Conservation (phyloP, 768 basidiomycete genomes). For the Boletus bicolor region DNA sequence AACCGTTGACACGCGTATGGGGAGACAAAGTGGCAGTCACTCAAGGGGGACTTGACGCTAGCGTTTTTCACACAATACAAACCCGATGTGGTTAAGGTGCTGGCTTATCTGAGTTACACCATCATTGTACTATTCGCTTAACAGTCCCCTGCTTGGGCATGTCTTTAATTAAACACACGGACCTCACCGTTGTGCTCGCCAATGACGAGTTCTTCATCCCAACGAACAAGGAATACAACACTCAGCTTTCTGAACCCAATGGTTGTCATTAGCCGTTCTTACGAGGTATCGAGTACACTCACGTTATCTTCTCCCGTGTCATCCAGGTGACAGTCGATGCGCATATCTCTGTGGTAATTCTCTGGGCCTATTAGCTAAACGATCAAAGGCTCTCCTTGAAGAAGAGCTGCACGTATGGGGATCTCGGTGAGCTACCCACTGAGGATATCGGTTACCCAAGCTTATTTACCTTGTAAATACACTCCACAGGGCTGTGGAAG, state of each 20-base stretch:
- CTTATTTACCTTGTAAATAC: conserved; percentile 2
- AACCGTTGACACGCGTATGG: neutral
- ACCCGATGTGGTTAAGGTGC: conserved; percentile 14
- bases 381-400: conserved; percentile 66
- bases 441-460: conserved; percentile 7
- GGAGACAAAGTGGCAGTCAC: neutral
- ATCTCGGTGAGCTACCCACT: conserved; percentile 45
- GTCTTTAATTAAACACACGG: conserved; percentile 12
- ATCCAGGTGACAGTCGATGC: conserved; percentile 47
- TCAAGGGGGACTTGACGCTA: neutral
- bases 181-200: conserved; percentile 35
- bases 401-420: conserved; percentile 88
- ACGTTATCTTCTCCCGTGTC: conserved; percentile 9
- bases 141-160: conserved; percentile 7
- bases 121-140: conserved; percentile 5
- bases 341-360: conserved; percentile 97
- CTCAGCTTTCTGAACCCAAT: conserved; percentile 35
- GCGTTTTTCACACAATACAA: conserved; percentile 1
- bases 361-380: conserved; percentile 76
- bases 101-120: conserved; percentile 17
- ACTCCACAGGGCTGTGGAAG: conserved; percentile 68
- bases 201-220: conserved; percentile 57
- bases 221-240: conserved; percentile 48
- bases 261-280: conserved; percentile 33
- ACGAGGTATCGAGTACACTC: conserved; percentile 4